Evolutionary conservation across 2,329 filamentous ascomycete species (phyloP), one percentile per base, ranked within the genome.

Genomic region (Colletotrichum phormii): DNA sequence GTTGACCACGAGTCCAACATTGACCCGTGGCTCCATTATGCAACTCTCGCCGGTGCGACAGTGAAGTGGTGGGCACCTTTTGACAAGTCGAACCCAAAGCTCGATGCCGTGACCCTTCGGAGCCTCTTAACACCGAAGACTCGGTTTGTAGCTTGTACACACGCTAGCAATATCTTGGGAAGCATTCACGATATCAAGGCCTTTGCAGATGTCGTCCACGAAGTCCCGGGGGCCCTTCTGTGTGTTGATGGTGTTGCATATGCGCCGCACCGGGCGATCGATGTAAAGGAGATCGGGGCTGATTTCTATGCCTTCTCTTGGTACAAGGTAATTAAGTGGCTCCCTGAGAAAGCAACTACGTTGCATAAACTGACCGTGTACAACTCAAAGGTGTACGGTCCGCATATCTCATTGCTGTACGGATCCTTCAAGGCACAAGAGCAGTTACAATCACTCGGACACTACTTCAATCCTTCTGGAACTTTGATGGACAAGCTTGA

Each of bases 1-100:
- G 84, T 95, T 65, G 93, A 95, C 79, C 93, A 96, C 77, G 94
- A 95, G 82, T 91, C 93, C 37, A 95, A 95, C 78, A 90, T 94
- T 70, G 89, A 92, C 1, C 87, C 93, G 0, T 96, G 93, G 94
- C 83, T 94, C 0, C 88, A 89, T 64, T 86, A 95, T 26, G 93
- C 93, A 1, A 81, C 86, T 33, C 86, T 88, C 9, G 86, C 90
- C 58, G 86, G 88, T 2, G 84, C 94, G 5, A 87, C 82, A 0
- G 79, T 95, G 58, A 94, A 91, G 78, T 95, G 92, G 92, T 95
- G 93, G 93, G 82, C 81, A n/a, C 88, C 89, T 2, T 76, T 80
- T 13, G 77, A 83, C 69, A 82, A 81, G 29, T 82, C 79, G 3
- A 90, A 91, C 77, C 90, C 92, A 0, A 88, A 87, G 67, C 42